Evolutionary conservation across 202 grass and related monocot genomes (phyloP).

Genomic region (Brachypodium distachyon): DNA sequence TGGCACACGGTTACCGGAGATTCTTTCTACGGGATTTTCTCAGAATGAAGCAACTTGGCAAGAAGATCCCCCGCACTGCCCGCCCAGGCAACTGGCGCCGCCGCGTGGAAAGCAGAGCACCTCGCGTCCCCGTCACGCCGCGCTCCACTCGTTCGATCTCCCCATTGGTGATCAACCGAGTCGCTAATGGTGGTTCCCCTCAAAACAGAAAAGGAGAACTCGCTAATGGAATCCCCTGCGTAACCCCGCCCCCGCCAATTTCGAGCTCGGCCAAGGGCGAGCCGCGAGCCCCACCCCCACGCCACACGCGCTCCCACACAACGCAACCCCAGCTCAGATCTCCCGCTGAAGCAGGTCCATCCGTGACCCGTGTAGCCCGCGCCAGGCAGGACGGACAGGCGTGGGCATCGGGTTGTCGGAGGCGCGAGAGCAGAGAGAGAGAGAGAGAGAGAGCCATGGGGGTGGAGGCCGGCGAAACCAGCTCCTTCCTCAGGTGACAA

Average conservation of each 20-base stretch:
- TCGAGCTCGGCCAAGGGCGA: neutral
- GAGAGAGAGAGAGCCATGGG: constrained; percentile 6
- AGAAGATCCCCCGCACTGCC: no score
- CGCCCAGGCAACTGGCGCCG: no score
- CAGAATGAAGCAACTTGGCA: no score
- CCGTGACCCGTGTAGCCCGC: constrained; percentile 9
- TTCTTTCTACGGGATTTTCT: no score
- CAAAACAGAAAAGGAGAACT: no score
- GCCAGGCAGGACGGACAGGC: neutral
- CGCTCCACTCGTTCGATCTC: neutral
- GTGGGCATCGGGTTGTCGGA: constrained; percentile 1
- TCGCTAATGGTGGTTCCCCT: no score
- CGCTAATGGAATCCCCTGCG: neutral
- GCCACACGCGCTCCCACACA: neutral
- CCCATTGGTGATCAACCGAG: neutral
- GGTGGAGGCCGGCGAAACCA: constrained; percentile 38
- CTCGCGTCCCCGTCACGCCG: neutral
- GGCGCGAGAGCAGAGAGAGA: neutral
- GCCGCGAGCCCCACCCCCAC: no score
- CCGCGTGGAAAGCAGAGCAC: neutral
- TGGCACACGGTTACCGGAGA: no score
- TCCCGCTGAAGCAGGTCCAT: no score
- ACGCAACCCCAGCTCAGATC: constrained; percentile 1
- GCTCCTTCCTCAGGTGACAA: constrained; percentile 40
- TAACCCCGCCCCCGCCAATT: neutral